phyloP scores from a whole-genome alignment of 495 filamentous ascomycete genomes.

The Lasiosphaeria hispida region DNA sequence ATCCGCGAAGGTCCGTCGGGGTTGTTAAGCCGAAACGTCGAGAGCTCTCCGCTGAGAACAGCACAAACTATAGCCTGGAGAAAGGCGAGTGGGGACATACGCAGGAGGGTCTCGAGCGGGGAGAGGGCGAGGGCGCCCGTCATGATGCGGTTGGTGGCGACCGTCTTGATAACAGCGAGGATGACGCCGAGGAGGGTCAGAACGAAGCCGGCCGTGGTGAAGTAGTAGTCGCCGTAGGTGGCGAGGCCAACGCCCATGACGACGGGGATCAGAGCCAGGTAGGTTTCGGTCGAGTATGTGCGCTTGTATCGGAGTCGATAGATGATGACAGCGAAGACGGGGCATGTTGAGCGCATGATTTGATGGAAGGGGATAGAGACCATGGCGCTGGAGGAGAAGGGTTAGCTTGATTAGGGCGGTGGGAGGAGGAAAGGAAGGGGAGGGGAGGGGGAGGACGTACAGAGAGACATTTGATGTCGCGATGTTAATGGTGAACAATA shows the following conservation, averaged over 20 bases:
- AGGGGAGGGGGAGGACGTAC: slow-evolving; percentile 22
- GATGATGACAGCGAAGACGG: slow-evolving; percentile 55
- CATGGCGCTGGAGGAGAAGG: slow-evolving; percentile 36
- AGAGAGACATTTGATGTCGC: slow-evolving; percentile 57
- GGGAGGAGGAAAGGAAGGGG: not conserved
- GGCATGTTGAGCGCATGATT: slow-evolving; percentile 55
- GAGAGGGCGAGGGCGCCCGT: slow-evolving; percentile 50
- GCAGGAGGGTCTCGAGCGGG: slow-evolving; percentile 52
- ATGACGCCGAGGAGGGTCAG: slow-evolving; percentile 54
- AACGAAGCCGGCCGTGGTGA: slow-evolving; percentile 50
- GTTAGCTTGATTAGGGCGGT: not conserved
- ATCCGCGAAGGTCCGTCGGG: slow-evolving; percentile 16
- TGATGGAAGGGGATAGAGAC: slow-evolving; percentile 61
- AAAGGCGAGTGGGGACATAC: slow-evolving; percentile 56
- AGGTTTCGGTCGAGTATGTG: slow-evolving; percentile 48
- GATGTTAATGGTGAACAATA: slow-evolving; percentile 59
- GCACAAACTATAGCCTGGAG: slow-evolving; percentile 51
- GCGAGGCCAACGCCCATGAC: slow-evolving; percentile 55
- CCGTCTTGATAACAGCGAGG: slow-evolving; percentile 55
- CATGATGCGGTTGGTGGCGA: slow-evolving; percentile 56
- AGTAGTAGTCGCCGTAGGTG: slow-evolving; percentile 59
- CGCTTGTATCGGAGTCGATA: slow-evolving; percentile 49
- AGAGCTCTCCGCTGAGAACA: slow-evolving; percentile 46
- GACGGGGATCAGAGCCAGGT: slow-evolving; percentile 55
- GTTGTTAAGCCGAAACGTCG: slow-evolving; percentile 19